Percentiles rank a stretch among this genome's conserved stretches.
phyloP scores from a whole-genome alignment of 1,284 basidiomycete species.

The Coniferiporia sulphurascens region DNA sequence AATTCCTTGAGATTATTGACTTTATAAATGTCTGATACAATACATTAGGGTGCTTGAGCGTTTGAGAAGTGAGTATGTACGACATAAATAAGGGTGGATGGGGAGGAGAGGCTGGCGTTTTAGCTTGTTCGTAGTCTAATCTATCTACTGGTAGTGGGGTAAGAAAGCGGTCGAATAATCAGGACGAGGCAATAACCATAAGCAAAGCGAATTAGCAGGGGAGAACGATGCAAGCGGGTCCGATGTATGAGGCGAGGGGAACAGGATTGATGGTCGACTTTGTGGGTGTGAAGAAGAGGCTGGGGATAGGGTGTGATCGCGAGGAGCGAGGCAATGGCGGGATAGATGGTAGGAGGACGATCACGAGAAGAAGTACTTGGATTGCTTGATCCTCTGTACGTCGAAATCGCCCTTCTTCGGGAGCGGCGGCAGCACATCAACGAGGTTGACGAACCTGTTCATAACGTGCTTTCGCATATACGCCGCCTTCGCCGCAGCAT shows the following conservation, averaged over 20 bases:
- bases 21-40: neutral
- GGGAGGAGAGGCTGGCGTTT: neutral
- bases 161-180: neutral
- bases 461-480: neutral
- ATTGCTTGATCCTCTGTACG: constrained; percentile 78
- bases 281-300: no score
- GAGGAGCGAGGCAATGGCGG: neutral
- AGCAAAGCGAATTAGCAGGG: neutral
- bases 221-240: neutral
- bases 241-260: neutral
- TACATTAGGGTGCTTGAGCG: neutral
- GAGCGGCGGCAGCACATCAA: constrained; percentile 76
- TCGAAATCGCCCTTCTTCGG: constrained; percentile 88
- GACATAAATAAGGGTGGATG: neutral
- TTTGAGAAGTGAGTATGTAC: neutral
- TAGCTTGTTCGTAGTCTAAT: neutral
- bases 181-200: constrained; percentile 11
- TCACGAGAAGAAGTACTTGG: constrained; percentile 89
- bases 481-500: no score
- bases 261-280: no score
- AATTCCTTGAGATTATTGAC: neutral
- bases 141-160: neutral
- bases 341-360: neutral
- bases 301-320: no score
- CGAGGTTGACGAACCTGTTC: constrained; percentile 69